Evolutionary conservation across 1,139 yeast species (phyloP), one percentile per base, ranked within the genome.

Genomic region (Debaryomyces udenii): DNA sequence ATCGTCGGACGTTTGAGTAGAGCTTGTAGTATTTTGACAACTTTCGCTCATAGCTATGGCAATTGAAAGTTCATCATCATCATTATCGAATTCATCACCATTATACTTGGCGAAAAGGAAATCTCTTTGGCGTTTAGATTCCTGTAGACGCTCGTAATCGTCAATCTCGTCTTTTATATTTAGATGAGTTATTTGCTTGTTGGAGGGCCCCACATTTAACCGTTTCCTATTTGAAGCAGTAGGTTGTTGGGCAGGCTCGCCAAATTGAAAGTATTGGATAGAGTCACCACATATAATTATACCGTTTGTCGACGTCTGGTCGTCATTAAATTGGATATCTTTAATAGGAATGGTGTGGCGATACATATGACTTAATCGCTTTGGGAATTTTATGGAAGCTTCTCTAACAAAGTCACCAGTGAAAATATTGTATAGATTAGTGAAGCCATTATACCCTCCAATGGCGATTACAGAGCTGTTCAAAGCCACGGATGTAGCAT

Each of bases 221-320:
- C 55, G 58, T 43, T 57, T 59, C 32, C 43, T 45, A 2, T 34
- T 14, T n/a, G 39, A 13, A 5, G 29, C 9, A 6, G 39, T 14
- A 3, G 18, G 15, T 9, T 35, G 13, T 14, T 35, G 34, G 14
- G 28, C 26, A 15, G 24, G 37, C 6, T 54, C 56, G 2, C 91
- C 93, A 59, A 80, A 74, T 48, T 79, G 80, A 55, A 84, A 83
- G 53, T 78, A 81, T 52, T 83, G 89, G 1, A 83, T 63, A 1
- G 77, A 66, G 16, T 81, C 76, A 3, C 82, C 83, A 40, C 81
- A 74, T 1, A 75, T 65, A 3, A 82, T 63, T 2, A 81, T 56
- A 1, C 90, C 91, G 43, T 71, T 70, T 2, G 79, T 66, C 9
- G 68, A 64, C 6, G 52, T 40, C 28, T 55, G 75, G 43, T 70